Conservation (phyloP, 1,139 yeast species). For the Debaryomyces sp. region DNA sequence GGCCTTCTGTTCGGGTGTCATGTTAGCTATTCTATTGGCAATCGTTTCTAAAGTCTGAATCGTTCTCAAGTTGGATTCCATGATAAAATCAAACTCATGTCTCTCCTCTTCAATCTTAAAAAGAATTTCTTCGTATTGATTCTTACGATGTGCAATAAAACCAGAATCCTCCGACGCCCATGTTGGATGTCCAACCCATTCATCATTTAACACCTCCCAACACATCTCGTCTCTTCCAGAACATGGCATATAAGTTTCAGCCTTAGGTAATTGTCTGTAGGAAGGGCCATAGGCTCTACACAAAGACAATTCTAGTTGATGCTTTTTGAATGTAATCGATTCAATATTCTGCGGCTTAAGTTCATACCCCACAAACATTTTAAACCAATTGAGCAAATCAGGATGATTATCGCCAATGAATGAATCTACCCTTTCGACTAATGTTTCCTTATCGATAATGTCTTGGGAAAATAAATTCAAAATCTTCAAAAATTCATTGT, state of each 20-base stretch:
- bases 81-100: constrained; percentile 92
- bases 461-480: constrained; percentile 87
- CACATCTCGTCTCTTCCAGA: constrained; percentile 99
- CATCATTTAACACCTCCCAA: constrained; percentile 97
- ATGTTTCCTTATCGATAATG: constrained; percentile 77
- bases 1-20: constrained; percentile 89
- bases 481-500: constrained; percentile 87
- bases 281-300: constrained; percentile 94
- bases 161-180: constrained; percentile 99
- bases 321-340: constrained; percentile 85
- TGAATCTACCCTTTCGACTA: constrained; percentile 82
- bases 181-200: constrained; percentile 99
- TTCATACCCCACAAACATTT: constrained; percentile 85
- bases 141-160: constrained; percentile 94
- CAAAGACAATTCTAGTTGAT: constrained; percentile 81
- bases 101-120: constrained; percentile 97
- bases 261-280: constrained; percentile 88
- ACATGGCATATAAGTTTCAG: constrained; percentile 96
- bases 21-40: constrained; percentile 90
- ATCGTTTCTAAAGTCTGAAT: constrained; percentile 95
- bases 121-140: constrained; percentile 93
- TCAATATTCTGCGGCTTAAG: constrained; percentile 79
- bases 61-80: constrained; percentile 93
- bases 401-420: constrained; percentile 76
- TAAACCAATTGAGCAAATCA: constrained; percentile 89